Conservation (phyloP, 768 basidiomycete genomes). For the Lepiota venenata region DNA sequence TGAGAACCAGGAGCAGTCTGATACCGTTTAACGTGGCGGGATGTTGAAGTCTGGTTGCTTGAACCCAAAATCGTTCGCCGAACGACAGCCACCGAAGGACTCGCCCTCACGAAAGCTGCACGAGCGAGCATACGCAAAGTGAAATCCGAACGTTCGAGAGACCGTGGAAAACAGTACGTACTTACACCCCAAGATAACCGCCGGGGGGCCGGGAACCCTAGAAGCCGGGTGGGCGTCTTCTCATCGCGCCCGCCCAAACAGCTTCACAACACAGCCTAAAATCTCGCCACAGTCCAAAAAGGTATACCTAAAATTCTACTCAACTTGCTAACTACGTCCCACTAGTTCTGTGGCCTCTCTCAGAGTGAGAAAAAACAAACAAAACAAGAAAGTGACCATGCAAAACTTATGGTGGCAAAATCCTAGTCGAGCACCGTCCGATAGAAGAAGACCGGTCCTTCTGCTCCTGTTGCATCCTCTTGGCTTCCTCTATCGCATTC, state of each 20-base stretch:
- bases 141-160: background rate
- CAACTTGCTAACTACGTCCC: too few species aligned
- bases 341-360: too few species aligned
- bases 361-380: background rate
- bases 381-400: background rate
- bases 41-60: background rate
- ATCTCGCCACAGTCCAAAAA: too few species aligned
- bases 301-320: too few species aligned
- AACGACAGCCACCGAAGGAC: background rate
- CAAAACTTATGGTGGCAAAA: too few species aligned
- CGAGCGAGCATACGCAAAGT: conserved; percentile 2
- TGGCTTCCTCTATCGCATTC: too few species aligned
- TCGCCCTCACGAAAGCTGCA: background rate
- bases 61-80: background rate
- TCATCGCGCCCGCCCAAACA: background rate
- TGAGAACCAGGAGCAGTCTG: conserved; percentile 3
- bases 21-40: conserved; percentile 3
- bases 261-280: background rate
- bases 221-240: background rate
- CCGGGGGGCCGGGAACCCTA: background rate
- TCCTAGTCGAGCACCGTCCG: too few species aligned
- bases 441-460: too few species aligned
- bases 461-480: too few species aligned
- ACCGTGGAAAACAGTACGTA: background rate
- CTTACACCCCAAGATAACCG: background rate